These are phyloP conservation scores for Ichthyophthirius multifiliis DNA, from an alignment of 169 alveolate species.

Conservation along the genomic window DNA sequence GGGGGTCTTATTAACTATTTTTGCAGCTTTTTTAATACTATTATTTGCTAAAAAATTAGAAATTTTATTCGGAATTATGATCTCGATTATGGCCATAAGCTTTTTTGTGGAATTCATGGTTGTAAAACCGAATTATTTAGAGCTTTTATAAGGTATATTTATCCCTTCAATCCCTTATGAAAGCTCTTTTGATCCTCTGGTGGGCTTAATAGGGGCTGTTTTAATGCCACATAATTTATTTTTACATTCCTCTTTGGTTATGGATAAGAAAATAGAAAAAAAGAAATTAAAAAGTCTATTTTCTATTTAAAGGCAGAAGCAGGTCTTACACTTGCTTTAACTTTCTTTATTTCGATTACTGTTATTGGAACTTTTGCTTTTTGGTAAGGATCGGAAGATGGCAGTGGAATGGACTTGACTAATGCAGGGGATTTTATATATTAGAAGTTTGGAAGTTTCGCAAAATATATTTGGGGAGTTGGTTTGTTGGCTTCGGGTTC, in stretches of 20 bases:
- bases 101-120: conserved; percentile 42
- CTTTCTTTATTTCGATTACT: conserved; percentile 28
- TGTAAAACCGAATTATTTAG: conserved; percentile 41
- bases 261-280: conserved; percentile 45
- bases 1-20: conserved; percentile 56
- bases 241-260: conserved; percentile 62
- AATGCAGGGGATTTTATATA: conserved; percentile 23
- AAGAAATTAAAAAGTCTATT: too few species aligned
- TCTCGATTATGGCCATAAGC: conserved; percentile 69
- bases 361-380: conserved; percentile 45
- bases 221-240: conserved; percentile 74
- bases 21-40: conserved; percentile 51
- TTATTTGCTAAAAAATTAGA: conserved; percentile 40
- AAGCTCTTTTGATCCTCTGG: neutral
- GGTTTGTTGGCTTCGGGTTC: conserved; percentile 51
- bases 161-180: conserved; percentile 46
- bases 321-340: conserved; percentile 15
- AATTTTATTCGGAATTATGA: conserved; percentile 51
- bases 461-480: conserved; percentile 43
- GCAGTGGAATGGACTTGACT: conserved; percentile 13
- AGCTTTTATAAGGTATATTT: conserved; percentile 41
- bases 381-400: conserved; percentile 21
- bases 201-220: conserved; percentile 62
- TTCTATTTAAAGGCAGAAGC: conserved; percentile 22
- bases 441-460: conserved; percentile 29